Evolutionary conservation across 2,329 filamentous ascomycete species (phyloP), one percentile per base, ranked within the genome.

Genomic region (Neofusicoccum parvum): DNA sequence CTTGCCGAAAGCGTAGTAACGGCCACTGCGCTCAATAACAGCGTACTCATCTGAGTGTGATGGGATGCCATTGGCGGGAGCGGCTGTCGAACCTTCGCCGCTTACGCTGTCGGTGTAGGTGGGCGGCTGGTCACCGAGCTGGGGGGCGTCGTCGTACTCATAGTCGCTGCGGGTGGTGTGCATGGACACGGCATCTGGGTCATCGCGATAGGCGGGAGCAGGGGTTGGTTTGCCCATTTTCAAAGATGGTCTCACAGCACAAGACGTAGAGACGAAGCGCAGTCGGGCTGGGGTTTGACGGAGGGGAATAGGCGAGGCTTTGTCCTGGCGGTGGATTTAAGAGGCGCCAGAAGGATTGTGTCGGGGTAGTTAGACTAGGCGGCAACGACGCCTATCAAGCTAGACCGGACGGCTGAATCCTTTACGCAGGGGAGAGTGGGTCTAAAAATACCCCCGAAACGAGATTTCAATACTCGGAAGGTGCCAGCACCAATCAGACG

Each of bases 131-230:
- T 68, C 72, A 11, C 65, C 69, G 27, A 72, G 70, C 27, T 76
- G 74, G n/a, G 74, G 74, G 1, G 73, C 74, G 66, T 79, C 77
- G 51, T 75, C 72, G 66, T 79, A 78, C 11, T 68, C 66, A 67
- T 78, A 78, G 64, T 75, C 76, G 50, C 75, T 74, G 17, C 73
- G 77, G 9, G 75, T 78, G 12, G 77, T 79, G 64, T 78, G 76
- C 5, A 79, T 72, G 2, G 76, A 78, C 1, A 78, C 71, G 9
- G 77, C 73, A 49, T 73, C 74, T 3, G 66, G 32, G 60, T 78
- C 76, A 67, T 79, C 76, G 48, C 74, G 71, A 62, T 77, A 79
- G 15, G 46, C 65, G 66, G 37, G 67, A 65, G 20, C 70, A 51
- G 23, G 68, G 12, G 70, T 67, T n/a, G 73, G 64, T 65, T 67